Evolutionary conservation across 768 basidiomycete genomes (phyloP), one percentile per base, ranked within the genome.

Genomic region (Russula dissimulans): DNA sequence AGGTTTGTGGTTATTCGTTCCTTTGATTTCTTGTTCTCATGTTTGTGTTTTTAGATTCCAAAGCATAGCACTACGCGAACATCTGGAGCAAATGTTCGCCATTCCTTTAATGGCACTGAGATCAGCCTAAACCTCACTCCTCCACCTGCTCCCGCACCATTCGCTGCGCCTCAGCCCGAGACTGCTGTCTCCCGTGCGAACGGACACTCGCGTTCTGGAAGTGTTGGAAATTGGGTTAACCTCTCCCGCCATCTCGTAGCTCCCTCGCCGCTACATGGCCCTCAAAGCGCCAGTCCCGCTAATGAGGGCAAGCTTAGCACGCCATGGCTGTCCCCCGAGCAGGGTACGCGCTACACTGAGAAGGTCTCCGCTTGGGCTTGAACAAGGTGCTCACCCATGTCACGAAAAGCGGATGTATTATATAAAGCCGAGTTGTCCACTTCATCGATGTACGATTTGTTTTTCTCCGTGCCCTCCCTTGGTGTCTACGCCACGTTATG

Each of bases 21-120:
- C 26, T 43, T 45, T 42, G 31, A 32, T 47, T 32, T 32, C 15
- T 9, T n/a, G 32, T 59, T 22, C 59, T 67, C n/a, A 68, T 22
- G 29, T 50, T 11, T 34, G 5, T 52, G 38, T 45, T 57, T 68
- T 63, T 68, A 74, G 65, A 67, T 77, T 9, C 18, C 62, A 22
- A 66, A 59, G 72, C 79, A 78, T 57, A 69, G 74, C 56, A 78
- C 78, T 68, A 80, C 81, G 68, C 74, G 70, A 59, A 59, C 69
- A 34, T 60, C 69, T 22, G 60, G 60, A 22, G 66, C 71, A 61
- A 84, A 76, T 64, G 77, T 83, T 58, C 84, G 85, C 61, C 87
- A 89, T 68, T 88, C 89, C 39, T 83, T 88, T 74, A 87, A 84
- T 65, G 87, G 87, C 57, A 81, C 84, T 18, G 89, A 91, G 57